Base-by-base conservation (phyloP, 75 land plant genomes). In the Chamaecyparis obtusa region DNA sequence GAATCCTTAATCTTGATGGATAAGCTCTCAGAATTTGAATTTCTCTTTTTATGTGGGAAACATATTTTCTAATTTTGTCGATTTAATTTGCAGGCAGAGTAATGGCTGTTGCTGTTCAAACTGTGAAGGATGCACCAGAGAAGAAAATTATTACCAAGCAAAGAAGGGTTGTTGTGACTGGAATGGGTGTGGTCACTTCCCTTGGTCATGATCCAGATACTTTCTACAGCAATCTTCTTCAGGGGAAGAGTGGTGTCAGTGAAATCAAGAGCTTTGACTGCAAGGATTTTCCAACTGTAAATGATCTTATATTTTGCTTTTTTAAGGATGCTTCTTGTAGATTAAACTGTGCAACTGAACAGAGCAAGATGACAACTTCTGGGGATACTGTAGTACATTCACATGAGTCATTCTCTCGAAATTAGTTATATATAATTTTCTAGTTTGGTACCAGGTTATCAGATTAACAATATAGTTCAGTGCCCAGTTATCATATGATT, bases 91-190 rank as follows among this genome's bases (percentile, higher is more conserved):
- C 89, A 91, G 91, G 91, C 30, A 91, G 86, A 85, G 91, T 87
- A 32, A 86, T 71, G 86, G 92, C 88, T 30, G 69, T 91, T 39
- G 91, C 92, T 83, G 83, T 91, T 67, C 92, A 91, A 86, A 88
- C 92, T 54, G 89, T 83, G 41, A 91, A 87, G 72, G 92, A 56
- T 37, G 51, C 77, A 55, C n/a, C 85, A 21, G 91, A 91, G 84
- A 89, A 87, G 75, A 91, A 83, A 83, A 51, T 85, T 30, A 74
- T 64, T 39, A 89, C 92, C n/a, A 90, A 90, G 60, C 91, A 79
- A 57, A 90, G 92, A 79, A 91, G 92, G 87, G 92, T 91, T 16
- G 92, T 91, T 24, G 87, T 91, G 11, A 91, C 92, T 48, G 92
- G 92, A 19, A 91, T 91, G 92, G 92, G 92, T 32, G 83, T 91